A percentile compares a stretch with the other conserved stretches of the same genome.
These are phyloP conservation scores for Plantago major DNA, from an alignment of 257 asterid genomes.

Conservation along the genomic window DNA sequence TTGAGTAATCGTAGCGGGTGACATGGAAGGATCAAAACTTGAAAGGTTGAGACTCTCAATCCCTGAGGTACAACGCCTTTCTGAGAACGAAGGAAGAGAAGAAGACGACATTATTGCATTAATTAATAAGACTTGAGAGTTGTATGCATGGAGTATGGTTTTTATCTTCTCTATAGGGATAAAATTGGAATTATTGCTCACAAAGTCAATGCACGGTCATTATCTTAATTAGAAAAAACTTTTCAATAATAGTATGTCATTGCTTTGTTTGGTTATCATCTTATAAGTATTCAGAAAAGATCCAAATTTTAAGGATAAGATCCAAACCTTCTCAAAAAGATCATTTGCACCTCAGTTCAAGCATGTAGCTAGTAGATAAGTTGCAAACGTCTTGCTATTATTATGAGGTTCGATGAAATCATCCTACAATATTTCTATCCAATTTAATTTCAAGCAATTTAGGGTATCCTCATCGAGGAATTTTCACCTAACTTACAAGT, in stretches of 20 bases:
- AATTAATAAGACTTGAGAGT: not conserved
- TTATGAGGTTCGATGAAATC: no score
- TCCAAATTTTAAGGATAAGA: no score
- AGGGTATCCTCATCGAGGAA: no score
- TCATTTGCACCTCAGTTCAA: no score
- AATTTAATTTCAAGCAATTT: no score
- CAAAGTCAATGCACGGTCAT: slow-evolving; percentile 17
- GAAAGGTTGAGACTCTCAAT: slow-evolving; percentile 59
- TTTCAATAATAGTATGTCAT: not conserved
- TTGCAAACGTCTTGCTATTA: no score
- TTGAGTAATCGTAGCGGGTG: slow-evolving; percentile 42
- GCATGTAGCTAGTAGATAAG: no score
- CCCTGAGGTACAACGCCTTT: slow-evolving; percentile 44
- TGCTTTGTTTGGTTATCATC: not conserved
- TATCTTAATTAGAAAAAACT: slow-evolving; percentile 10
- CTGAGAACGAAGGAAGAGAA: slow-evolving; percentile 38
- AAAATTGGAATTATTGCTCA: slow-evolving; percentile 9
- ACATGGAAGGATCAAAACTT: slow-evolving; percentile 41
- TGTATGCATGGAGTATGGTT: not conserved
- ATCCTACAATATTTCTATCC: no score
- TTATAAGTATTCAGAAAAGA: no score
- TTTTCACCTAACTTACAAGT: no score
- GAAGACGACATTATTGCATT: not conserved
- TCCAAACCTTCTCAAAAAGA: no score
- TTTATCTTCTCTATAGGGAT: slow-evolving; percentile 4